Conservation (phyloP, 352 stramenopile genomes). For the Globisporangium spiculum region DNA sequence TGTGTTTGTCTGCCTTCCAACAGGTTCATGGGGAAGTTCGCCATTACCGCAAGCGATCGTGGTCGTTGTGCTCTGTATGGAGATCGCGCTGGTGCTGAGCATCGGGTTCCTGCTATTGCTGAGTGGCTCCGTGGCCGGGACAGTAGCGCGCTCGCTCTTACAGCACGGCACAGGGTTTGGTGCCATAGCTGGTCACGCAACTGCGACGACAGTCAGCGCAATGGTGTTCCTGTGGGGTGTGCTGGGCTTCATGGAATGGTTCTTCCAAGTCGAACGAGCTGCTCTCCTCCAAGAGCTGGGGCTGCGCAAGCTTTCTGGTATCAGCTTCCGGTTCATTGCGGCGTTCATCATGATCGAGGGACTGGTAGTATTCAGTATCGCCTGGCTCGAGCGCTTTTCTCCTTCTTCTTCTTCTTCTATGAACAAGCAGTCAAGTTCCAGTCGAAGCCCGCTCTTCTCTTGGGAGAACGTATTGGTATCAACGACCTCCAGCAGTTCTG, state of each 20-base stretch:
- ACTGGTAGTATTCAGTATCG: not conserved
- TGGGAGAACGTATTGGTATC: constrained; percentile 19
- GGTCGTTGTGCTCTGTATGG: constrained; percentile 39
- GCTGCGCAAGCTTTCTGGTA: not conserved
- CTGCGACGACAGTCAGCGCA: constrained; percentile 14
- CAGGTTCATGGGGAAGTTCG: not conserved
- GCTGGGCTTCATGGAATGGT: constrained; percentile 29
- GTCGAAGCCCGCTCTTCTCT: constrained; percentile 15
- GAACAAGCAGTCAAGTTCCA: not conserved
- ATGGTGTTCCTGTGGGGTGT: constrained; percentile 28
- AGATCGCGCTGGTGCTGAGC: constrained; percentile 31
- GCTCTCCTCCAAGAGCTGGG: not conserved
- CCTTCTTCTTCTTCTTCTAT: not conserved
- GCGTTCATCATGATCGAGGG: not conserved
- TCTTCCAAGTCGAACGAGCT: constrained; percentile 23
- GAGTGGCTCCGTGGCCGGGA: constrained; percentile 19
- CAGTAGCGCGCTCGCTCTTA: constrained; percentile 16
- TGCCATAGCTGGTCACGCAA: not conserved
- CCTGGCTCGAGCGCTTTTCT: not conserved
- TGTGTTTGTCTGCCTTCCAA: not conserved
- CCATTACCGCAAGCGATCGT: constrained; percentile 19
- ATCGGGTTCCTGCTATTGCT: constrained; percentile 36
- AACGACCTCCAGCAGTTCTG: not conserved
- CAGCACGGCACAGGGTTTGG: constrained; percentile 12
- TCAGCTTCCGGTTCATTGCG: not conserved